These are phyloP conservation scores for Peniophora sp. DNA, from an alignment of 1,284 basidiomycete genomes.

Conservation along the genomic window DNA sequence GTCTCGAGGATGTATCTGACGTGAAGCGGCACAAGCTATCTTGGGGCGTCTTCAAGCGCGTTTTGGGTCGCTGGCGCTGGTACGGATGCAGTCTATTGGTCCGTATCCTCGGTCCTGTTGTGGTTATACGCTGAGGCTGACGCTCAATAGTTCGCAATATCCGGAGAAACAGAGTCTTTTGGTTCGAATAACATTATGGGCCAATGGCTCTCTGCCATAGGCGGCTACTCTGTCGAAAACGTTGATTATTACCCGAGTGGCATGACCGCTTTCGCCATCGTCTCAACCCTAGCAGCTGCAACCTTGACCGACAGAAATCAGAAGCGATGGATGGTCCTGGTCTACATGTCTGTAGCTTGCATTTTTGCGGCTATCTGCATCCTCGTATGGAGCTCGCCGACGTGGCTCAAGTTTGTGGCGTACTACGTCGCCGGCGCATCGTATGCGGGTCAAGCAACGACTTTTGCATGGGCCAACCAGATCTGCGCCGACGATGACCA, in stretches of 20 bases:
- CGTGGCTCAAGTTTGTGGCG: constrained; percentile 56
- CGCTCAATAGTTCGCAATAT: constrained; percentile 44
- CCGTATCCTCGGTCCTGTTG: constrained; percentile 10
- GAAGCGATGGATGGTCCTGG: constrained; percentile 55
- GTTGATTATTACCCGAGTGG: constrained; percentile 62
- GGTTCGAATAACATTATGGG: constrained; percentile 73
- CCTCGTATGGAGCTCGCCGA: constrained; percentile 48
- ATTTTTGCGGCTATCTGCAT: constrained; percentile 50
- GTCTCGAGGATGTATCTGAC: constrained; percentile 32
- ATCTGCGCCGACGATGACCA: constrained; percentile 61
- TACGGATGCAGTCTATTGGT: constrained; percentile 60
- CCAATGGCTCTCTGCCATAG: constrained; percentile 61
- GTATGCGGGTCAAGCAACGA: constrained; percentile 62
- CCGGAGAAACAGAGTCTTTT: constrained; percentile 63
- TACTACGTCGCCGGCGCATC: constrained; percentile 59
- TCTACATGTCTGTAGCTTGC: constrained; percentile 51
- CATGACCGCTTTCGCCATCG: constrained; percentile 56
- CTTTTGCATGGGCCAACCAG: constrained; percentile 69
- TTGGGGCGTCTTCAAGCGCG: constrained; percentile 39
- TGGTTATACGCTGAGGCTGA: neutral
- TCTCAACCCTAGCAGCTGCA: constrained; percentile 53
- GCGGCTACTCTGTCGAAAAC: constrained; percentile 55
- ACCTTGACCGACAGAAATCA: constrained; percentile 52
- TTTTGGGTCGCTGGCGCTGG: constrained; percentile 63
- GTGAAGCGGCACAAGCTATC: constrained; percentile 35